Evolutionary conservation across 371 early-diverging fungal genomes (phyloP), one percentile per base, ranked within the genome.

Genomic region (Mortierella sp.): DNA sequence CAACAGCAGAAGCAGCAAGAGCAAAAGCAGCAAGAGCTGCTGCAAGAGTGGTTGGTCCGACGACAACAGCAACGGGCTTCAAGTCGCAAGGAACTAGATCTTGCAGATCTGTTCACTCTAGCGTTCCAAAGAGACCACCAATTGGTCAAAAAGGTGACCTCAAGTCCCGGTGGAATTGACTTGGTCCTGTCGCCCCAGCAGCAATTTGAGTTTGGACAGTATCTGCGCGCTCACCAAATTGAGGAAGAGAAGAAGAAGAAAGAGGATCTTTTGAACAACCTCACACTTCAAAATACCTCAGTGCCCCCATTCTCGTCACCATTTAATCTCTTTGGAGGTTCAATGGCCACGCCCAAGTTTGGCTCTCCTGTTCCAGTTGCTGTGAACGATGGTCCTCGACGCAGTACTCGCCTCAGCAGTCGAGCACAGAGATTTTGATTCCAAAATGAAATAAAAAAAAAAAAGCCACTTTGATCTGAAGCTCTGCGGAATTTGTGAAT

Each of bases 161-260:
- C 61, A 8, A 66, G 61, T 25, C 72, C 72, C 10, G 74, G 74
- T 28, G 77, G 77, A 5, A 60, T 76, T 12, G 70, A 69, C 14
- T 49, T 68, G 69, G 14, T 76, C 10, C 29, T 76, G 50, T 61
- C 69, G 1, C 77, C 69, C 12, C 77, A 76, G 27, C 77, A 76
- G 39, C 69, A 76, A 43, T 57, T 58, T 41, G 77, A 76, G 46
- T 76, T 76, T 58, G 69, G 65, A n/a, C 69, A 69, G 52, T 69
- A 57, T 28, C 29, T 76, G 39, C 69, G 69, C 27, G 57, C 61
- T 1, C 55, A 55, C 24, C 63, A 60, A 39, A 31, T 27, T 19
- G 67, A 73, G 16, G 74, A 73, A 28, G 59, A 63, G 16, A 61
- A 48, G 47, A 67, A 39, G 17, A 51, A 41, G 19, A 66, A 62